Conservation (phyloP, 805 yeast genomes). For the Zygoascus flipseniorum region DNA sequence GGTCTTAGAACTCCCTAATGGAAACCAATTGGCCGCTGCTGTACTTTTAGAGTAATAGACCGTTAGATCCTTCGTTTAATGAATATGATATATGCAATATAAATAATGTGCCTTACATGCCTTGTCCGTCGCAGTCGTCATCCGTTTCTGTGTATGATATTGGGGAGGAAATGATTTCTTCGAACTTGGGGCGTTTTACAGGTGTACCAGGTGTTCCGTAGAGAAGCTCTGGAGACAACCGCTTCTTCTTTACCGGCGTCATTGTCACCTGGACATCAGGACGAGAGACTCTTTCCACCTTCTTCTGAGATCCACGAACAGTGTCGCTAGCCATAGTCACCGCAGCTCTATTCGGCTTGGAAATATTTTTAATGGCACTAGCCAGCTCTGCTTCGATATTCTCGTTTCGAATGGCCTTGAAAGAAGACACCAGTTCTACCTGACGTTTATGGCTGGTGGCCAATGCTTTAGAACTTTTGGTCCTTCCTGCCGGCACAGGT, state of each 20-base stretch:
- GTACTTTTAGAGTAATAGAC: slow-evolving; percentile 35
- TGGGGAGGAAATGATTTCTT: neutral
- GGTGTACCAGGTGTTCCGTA: neutral
- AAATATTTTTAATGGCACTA: slow-evolving; percentile 14
- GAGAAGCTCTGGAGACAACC: neutral
- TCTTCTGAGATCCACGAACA: neutral
- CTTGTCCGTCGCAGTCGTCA: neutral
- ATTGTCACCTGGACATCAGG: neutral
- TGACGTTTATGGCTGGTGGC: slow-evolving; percentile 13
- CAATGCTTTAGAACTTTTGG: neutral
- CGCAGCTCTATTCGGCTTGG: slow-evolving; percentile 14
- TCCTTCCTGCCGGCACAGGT: neutral
- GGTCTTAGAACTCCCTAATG: slow-evolving; percentile 40
- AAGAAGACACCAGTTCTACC: slow-evolving; percentile 13
- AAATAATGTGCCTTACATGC: neutral
- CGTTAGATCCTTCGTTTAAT: neutral
- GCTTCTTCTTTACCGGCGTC: neutral
- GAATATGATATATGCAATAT: neutral
- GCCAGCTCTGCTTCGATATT: slow-evolving; percentile 14
- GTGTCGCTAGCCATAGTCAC: neutral
- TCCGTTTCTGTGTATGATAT: neutral
- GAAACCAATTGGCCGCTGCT: slow-evolving; percentile 48
- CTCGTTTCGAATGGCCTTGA: slow-evolving; percentile 4
- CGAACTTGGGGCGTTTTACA: neutral
- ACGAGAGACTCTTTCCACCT: neutral